These are phyloP conservation scores for Fraxinus ornus DNA, from an alignment of 305 asterid species.

Conservation along the genomic window DNA sequence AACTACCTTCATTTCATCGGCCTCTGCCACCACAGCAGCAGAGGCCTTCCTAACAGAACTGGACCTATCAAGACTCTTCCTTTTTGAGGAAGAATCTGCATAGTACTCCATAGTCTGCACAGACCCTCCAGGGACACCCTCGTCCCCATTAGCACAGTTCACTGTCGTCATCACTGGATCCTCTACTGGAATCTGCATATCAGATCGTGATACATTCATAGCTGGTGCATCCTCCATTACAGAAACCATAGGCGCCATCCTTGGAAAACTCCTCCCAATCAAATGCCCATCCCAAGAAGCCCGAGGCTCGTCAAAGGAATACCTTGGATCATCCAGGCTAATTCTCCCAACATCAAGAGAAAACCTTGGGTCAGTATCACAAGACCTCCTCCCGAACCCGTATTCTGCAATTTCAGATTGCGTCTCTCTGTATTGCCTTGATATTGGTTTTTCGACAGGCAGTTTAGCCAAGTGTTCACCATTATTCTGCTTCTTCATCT, in stretches of 20 bases:
- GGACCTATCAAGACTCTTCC: conserved; percentile 96
- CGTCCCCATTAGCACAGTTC: conserved; percentile 37
- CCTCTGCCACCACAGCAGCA: conserved; percentile 78
- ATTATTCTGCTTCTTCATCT: conserved; percentile 59
- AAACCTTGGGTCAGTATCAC: conserved; percentile 85
- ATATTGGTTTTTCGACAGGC: conserved; percentile 76
- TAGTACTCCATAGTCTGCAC: conserved; percentile 80
- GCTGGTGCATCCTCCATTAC: conserved; percentile 75
- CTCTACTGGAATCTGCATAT: conserved; percentile 75
- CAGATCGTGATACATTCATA: conserved; percentile 42
- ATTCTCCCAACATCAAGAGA: conserved; percentile 88
- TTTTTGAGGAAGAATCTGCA: conserved; percentile 73
- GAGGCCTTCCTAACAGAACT: conserved; percentile 77
- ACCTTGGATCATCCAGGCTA: conserved; percentile 81
- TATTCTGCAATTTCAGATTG: conserved; percentile 94
- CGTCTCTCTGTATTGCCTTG: conserved; percentile 71
- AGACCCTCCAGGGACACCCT: conserved; percentile 73
- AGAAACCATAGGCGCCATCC: conserved; percentile 79
- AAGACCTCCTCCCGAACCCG: conserved; percentile 84
- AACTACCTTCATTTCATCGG: conserved; percentile 60
- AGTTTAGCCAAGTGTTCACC: conserved; percentile 54
- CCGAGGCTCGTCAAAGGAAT: conserved; percentile 86
- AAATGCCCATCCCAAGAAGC: conserved; percentile 94
- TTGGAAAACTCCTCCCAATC: conserved; percentile 64
- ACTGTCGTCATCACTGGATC: conserved; percentile 26